phyloP scores from a whole-genome alignment of 306 rosid genomes.

The Fragaria iinumae region DNA sequence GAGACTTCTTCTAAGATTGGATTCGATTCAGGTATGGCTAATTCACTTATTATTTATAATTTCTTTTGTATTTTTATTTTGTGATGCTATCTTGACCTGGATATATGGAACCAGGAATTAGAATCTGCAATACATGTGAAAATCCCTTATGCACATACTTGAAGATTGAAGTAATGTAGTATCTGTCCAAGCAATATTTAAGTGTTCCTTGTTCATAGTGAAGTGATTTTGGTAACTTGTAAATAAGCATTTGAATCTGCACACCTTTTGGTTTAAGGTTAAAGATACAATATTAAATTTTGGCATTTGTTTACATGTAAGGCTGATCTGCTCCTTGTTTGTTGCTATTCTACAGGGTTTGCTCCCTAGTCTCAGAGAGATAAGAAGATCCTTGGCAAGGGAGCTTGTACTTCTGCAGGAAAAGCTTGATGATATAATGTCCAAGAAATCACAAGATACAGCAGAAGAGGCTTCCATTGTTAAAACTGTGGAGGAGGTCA shows the following conservation, averaged over 20 bases:
- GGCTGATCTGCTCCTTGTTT: not conserved
- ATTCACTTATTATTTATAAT: not conserved
- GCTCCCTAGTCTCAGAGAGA: slow-evolving; percentile 60
- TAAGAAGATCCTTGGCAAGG: slow-evolving; percentile 75
- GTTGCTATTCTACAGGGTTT: slow-evolving; percentile 48
- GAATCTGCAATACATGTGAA: not conserved
- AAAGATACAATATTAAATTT: not conserved
- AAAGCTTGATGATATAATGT: slow-evolving; percentile 51
- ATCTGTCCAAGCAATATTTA: not conserved
- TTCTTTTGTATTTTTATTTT: not conserved
- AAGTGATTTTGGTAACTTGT: not conserved
- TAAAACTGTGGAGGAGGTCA: slow-evolving; percentile 20
- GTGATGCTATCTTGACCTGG: not conserved
- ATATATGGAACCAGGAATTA: not conserved
- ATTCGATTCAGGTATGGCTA: slow-evolving; percentile 66
- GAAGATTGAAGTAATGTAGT: not conserved
- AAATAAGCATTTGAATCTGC: not conserved
- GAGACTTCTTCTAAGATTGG: slow-evolving; percentile 69
- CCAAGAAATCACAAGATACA: slow-evolving; percentile 25
- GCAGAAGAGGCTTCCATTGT: not conserved
- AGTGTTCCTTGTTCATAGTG: not conserved
- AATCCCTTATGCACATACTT: not conserved
- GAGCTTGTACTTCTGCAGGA: slow-evolving; percentile 74
- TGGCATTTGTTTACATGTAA: not conserved
- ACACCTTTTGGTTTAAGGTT: not conserved